Conservation (phyloP, 305 asterid species). For the Withania somnifera region DNA sequence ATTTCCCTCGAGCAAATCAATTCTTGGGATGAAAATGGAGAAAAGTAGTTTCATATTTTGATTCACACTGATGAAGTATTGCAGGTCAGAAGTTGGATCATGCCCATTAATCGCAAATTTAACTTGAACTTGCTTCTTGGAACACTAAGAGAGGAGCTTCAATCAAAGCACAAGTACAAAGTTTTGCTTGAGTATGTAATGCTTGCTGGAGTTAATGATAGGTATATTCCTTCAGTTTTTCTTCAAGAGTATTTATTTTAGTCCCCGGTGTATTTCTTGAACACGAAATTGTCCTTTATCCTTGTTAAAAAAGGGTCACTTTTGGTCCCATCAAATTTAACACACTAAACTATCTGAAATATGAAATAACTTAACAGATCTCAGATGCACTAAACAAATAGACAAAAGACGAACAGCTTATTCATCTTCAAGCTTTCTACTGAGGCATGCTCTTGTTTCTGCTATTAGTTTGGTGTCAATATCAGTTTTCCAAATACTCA, state of each 20-base stretch:
- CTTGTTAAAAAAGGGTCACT: neutral
- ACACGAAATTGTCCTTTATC: neutral
- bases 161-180: conserved; percentile 58
- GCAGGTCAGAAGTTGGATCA: conserved; percentile 95
- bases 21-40: neutral
- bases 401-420: neutral
- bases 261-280: neutral
- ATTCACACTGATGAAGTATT: conserved; percentile 1
- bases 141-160: conserved; percentile 72
- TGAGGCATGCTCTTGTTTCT: neutral
- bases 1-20: conserved; percentile 1
- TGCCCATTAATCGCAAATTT: conserved; percentile 96
- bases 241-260: neutral
- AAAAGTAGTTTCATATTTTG: conserved; percentile 1
- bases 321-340: neutral
- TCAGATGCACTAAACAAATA: neutral
- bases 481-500: neutral
- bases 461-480: neutral
- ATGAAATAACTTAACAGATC: neutral
- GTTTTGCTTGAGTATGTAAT: conserved; percentile 89
- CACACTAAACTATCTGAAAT: neutral
- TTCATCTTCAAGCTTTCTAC: neutral
- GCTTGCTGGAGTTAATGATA: conserved; percentile 96
- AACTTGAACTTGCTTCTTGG: conserved; percentile 74
- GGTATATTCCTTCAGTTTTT: conserved; percentile 23